Base-by-base conservation (phyloP, 768 basidiomycete species). In the Phallus indusiatus region DNA sequence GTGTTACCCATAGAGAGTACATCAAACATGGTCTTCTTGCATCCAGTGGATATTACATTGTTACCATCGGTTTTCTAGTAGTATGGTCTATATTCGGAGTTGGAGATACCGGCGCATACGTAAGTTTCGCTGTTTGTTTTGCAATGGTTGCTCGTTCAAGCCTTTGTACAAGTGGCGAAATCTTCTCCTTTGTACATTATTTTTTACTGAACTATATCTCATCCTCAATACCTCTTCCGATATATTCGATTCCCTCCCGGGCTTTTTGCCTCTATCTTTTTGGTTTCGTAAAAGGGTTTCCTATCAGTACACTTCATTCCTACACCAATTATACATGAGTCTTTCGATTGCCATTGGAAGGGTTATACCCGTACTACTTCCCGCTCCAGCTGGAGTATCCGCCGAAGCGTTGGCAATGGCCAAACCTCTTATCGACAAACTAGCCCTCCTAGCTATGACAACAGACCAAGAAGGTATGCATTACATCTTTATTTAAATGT, bases 271-370 rank as follows among this genome's bases (percentile, higher is more conserved):
- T 66, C 64, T 49, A 66, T 69, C 56, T 58, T 72, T 63, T 67
- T 68, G 67, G 56, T 67, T 36, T 56, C 63, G 12, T 56, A 37
- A 28, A 6, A 80, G 88, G 12, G 80, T 87, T 1, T 77, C 81
- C 1, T 86, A 84, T 68, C 90, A 94, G 66, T 87, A 93, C 70
- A 78, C 90, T 61, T 72, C 80, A 37, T 81, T 91, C 69, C 74
- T 93, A 42, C 90, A 89, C 65, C 84, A 90, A 62, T 67, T 88
- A 24, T 91, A 89, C 70, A 71, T 90, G 65, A 84, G 88, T 68
- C 66, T 85, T 59, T 87, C 82, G 33, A 78, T 90, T 42, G 89
- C 88, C 0, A 76, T 91, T 10, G 81, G 79, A 16, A 76, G 85
- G 18, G 82, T 93, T 5, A 80, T 80, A 0, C 90, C 90, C 0